Evolutionary conservation across 2,329 filamentous ascomycete genomes (phyloP).

Genomic region (Colletotrichum eleusines): DNA sequence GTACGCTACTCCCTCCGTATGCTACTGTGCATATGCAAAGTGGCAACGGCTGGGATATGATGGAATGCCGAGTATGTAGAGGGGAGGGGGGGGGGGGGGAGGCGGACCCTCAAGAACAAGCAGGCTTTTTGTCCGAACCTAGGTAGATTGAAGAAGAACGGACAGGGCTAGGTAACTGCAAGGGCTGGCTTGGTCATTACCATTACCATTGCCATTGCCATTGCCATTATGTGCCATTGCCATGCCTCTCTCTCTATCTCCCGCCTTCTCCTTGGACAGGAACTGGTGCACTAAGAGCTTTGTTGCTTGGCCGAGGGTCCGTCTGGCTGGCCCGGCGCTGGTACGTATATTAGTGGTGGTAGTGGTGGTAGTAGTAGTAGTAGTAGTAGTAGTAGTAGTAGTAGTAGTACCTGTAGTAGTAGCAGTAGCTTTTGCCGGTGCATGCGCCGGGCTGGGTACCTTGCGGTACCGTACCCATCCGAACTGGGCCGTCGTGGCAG

Average conservation of each 20-base stretch:
- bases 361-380: no score
- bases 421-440: constrained; percentile 9
- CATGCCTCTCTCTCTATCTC: background rate
- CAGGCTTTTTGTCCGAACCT: constrained; percentile 15
- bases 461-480: constrained; percentile 30
- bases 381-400: no score
- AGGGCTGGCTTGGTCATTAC: background rate
- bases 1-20: no score
- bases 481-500: constrained; percentile 26
- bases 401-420: no score
- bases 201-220: background rate
- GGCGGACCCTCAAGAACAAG: constrained; percentile 6
- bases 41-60: constrained; percentile 34
- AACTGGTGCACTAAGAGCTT: constrained; percentile 20
- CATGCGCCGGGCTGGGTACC: constrained; percentile 19
- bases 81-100: constrained; percentile 4
- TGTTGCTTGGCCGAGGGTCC: constrained; percentile 18
- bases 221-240: no score
- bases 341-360: background rate
- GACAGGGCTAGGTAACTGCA: background rate
- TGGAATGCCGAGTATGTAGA: constrained; percentile 27
- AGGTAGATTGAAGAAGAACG: constrained; percentile 2
- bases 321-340: constrained; percentile 1
- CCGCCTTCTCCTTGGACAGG: background rate
- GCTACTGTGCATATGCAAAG: no score